Evolutionary conservation across 2,329 filamentous ascomycete genomes (phyloP).

Genomic region (Aspergillus glaucus): DNA sequence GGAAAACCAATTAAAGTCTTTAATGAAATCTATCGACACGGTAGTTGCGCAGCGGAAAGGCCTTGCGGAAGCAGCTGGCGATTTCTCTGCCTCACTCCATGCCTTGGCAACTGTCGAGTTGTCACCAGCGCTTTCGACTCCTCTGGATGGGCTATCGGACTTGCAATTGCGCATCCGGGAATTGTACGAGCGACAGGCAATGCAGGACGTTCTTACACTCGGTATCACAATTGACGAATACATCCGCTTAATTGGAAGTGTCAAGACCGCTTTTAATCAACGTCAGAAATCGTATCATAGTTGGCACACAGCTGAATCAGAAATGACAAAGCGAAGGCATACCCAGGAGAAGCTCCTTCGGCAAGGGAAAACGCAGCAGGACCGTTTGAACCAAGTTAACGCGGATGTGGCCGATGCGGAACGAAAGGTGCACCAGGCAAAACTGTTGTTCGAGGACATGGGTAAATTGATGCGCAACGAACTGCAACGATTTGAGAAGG

Average conservation of each 20-base stretch:
- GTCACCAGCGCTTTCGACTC: constrained; percentile 78
- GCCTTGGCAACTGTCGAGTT: constrained; percentile 88
- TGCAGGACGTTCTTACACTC: constrained; percentile 92
- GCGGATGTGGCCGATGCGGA: constrained; percentile 95
- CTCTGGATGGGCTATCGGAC: constrained; percentile 85
- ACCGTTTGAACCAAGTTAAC: constrained; percentile 83
- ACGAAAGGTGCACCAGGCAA: constrained; percentile 81
- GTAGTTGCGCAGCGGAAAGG: constrained; percentile 90
- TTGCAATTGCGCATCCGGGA: constrained; percentile 90
- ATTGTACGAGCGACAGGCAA: constrained; percentile 91
- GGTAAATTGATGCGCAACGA: constrained; percentile 85
- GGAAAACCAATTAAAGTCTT: constrained; percentile 80
- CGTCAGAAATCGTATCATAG: constrained; percentile 93
- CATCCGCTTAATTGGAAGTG: constrained; percentile 87
- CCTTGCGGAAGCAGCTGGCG: constrained; percentile 84
- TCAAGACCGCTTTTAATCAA: constrained; percentile 88
- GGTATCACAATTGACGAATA: constrained; percentile 98
- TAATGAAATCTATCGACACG: constrained; percentile 88
- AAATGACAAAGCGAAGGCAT: constrained; percentile 80
- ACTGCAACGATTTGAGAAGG: constrained; percentile 86
- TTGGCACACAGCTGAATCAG: constrained; percentile 86
- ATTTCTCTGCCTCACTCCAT: constrained; percentile 90
- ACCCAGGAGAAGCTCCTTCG: constrained; percentile 91
- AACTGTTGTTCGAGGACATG: constrained; percentile 95
- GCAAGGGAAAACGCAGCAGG: constrained; percentile 92